These are phyloP conservation scores for Astragalus membranaceus DNA, from an alignment of 306 rosid species.

Conservation along the genomic window DNA sequence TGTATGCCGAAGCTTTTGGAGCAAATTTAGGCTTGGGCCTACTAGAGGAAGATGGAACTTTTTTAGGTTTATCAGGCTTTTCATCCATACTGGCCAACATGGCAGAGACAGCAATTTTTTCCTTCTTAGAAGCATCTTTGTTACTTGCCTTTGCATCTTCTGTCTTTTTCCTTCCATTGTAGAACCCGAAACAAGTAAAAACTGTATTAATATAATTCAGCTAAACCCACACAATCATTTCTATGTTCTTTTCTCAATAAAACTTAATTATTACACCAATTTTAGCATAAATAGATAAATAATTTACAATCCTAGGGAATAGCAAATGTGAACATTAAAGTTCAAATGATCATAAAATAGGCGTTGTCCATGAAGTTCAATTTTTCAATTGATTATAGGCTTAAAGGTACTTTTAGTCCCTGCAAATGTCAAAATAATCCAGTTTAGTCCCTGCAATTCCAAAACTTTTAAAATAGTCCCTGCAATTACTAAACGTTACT, in stretches of 20 bases:
- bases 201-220: neutral
- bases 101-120: neutral
- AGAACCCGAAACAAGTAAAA: neutral
- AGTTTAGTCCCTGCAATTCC: too few relatives aligned
- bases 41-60: neutral
- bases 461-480: too few relatives aligned
- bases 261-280: neutral
- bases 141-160: neutral
- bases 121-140: neutral
- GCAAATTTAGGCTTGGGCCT: neutral
- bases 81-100: neutral
- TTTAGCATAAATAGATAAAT: neutral
- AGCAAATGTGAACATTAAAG: neutral
- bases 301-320: too few relatives aligned
- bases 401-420: too few relatives aligned
- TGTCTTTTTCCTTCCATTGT: constrained; percentile 7
- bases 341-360: neutral
- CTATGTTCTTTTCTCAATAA: neutral
- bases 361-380: neutral
- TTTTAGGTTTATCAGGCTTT: constrained; percentile 6
- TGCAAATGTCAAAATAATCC: too few relatives aligned
- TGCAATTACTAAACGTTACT: too few relatives aligned
- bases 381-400: too few relatives aligned
- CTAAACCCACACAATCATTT: neutral
- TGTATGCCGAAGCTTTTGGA: constrained; percentile 6